Evolutionary conservation across 2,329 filamentous ascomycete species (phyloP).

Genomic region (Cladophialophora bantiana): DNA sequence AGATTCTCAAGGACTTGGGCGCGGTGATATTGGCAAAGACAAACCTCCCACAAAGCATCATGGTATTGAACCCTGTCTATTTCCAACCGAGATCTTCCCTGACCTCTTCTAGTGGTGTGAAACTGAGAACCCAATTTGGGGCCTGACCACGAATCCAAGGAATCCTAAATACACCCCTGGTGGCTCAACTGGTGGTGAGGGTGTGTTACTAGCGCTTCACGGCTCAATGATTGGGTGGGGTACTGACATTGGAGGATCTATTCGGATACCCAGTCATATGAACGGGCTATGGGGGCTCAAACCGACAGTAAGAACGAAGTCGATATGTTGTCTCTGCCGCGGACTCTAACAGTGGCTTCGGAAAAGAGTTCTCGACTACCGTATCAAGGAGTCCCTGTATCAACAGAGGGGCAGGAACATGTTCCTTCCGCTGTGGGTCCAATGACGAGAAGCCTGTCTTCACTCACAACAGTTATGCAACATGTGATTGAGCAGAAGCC

Average conservation of each 20-base stretch:
- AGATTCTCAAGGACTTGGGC: constrained; percentile 58
- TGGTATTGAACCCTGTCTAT: constrained; percentile 53
- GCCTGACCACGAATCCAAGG: constrained; percentile 57
- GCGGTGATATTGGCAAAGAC: constrained; percentile 63
- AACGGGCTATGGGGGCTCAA: constrained; percentile 60
- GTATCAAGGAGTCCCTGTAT: constrained; percentile 65
- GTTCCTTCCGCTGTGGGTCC: constrained; percentile 69
- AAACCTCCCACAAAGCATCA: constrained; percentile 60
- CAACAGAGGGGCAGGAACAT: constrained; percentile 69
- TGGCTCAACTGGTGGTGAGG: constrained; percentile 58
- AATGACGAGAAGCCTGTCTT: constrained; percentile 60
- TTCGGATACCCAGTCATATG: constrained; percentile 58
- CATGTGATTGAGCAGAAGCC: constrained; percentile 52
- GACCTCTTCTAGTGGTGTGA: constrained; percentile 59
- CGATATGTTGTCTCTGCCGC: no score
- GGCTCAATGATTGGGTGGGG: constrained; percentile 58
- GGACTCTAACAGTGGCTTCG: no score
- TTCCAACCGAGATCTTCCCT: constrained; percentile 46
- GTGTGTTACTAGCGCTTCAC: constrained; percentile 49
- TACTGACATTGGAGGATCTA: constrained; percentile 61
- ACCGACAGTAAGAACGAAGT: no score
- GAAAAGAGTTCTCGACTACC: constrained; percentile 65
- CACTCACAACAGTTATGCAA: constrained; percentile 53
- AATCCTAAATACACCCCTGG: constrained; percentile 55
- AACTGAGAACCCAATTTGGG: constrained; percentile 62